Percentiles rank a stretch among this genome's conserved stretches.
phyloP scores from a whole-genome alignment of 495 filamentous ascomycete genomes.

The Cetradonia linearis region DNA sequence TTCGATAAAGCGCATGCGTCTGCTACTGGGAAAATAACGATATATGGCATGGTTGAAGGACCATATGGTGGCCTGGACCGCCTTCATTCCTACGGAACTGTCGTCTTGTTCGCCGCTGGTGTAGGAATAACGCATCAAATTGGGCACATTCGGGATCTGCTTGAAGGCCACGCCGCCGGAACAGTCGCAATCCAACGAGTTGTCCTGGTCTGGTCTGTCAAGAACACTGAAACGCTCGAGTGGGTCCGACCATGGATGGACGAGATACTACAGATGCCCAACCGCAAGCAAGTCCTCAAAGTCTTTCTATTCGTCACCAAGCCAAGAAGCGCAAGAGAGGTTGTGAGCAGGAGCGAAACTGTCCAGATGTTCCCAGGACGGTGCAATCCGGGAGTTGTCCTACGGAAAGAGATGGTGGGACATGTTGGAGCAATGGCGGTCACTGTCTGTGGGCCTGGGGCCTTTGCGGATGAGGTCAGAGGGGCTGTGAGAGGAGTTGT shows the following conservation, averaged over 20 bases:
- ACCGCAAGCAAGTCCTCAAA: conserved; percentile 67
- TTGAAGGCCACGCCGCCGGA: conserved; percentile 55
- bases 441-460: conserved; percentile 81
- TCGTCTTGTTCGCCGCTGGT: conserved; percentile 76
- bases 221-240: conserved; percentile 75
- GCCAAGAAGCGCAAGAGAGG: conserved; percentile 67
- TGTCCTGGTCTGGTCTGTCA: conserved; percentile 83
- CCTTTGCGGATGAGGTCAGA: conserved; percentile 79
- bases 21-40: conserved; percentile 48
- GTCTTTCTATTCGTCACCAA: conserved; percentile 86
- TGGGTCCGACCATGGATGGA: conserved; percentile 98
- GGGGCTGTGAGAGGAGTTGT: conserved; percentile 56
- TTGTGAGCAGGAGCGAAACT: conserved; percentile 66
- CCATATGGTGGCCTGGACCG: conserved; percentile 65
- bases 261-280: conserved; percentile 73
- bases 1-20: conserved; percentile 55
- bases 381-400: conserved; percentile 45
- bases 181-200: conserved; percentile 70
- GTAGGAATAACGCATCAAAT: conserved; percentile 86
- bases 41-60: conserved; percentile 63
- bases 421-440: conserved; percentile 77
- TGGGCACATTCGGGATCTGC: conserved; percentile 62
- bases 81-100: conserved; percentile 71
- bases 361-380: conserved; percentile 86
- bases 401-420: conserved; percentile 66